Base-by-base conservation (phyloP, 2,329 filamentous ascomycete species). In the Apiospora saccharicola region DNA sequence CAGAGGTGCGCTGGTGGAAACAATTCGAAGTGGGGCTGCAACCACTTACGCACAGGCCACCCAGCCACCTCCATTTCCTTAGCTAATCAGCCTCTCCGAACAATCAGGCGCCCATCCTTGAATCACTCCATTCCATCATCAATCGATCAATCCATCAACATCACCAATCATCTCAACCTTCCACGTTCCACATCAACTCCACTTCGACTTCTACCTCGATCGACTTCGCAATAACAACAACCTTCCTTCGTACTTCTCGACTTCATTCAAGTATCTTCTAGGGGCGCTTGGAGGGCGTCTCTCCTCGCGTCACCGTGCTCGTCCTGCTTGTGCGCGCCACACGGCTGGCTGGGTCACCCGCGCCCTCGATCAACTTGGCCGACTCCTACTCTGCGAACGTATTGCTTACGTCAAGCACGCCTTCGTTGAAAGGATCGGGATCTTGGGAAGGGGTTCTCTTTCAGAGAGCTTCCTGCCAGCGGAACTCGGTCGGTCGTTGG, bases 321-420 rank as follows among this genome's bases (percentile, higher is more conserved):
- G 68, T 53, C 46, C 47, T 69, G 68, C 68, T 49, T 49, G 67
- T 69, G 64, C 46, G 67, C 46, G 30, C 24, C 46, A 14, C 37
- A 69, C 34, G 46, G 37, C 44, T 34, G 68, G 37, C 19, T 67
- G 37, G 67, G 67, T 68, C 67, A 47, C 46, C 30, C 68, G 68
- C 68, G 46, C 68, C 68, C 46, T 69, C 68, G 68, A 69, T 69
- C 68, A 69, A 26, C 26, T 53, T 68, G 67, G 68, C 68, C 68
- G 68, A 4, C 68, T 69, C 68, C 68, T 41, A 69, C 68, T 69
- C 68, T 8, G 3, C 68, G 68, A 49, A 69, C 46, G 68, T 16
- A 46, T 69, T 6, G 13, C n/a, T 13, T 30, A 4, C 26, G 26
- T 30, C 37, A 10, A 26, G 37, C 67, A 14, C 67, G 37, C 67